Base-by-base conservation (phyloP, 2,329 filamentous ascomycete species). In the Chrysoporthe austroafricana region DNA sequence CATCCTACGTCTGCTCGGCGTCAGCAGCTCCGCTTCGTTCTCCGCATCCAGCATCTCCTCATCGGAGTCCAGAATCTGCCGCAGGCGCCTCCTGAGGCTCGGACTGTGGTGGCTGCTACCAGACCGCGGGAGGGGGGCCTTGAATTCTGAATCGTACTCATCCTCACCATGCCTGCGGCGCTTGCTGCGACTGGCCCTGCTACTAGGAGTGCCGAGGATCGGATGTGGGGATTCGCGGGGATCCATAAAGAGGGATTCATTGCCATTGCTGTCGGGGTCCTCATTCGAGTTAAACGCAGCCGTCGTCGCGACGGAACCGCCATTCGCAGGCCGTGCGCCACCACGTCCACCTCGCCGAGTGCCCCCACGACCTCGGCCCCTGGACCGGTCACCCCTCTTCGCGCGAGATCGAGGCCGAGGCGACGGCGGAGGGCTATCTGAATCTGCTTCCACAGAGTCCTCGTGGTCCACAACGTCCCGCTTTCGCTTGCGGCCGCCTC, bases 151-250 rank as follows among this genome's bases (percentile, higher is more conserved):
- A 6, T 70, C 63, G 32, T 61, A 56, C 6, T 71, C 69, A 26
- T 68, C 57, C 34, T 54, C 63, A 26, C 18, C 36, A 11, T 68
- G 59, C 32, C 32, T 63, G 32, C 68, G 68, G 34, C 68, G 68
- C 26, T 59, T 70, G 42, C 54, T 61, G 32, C 68, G 68, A 44
- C 66, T 62, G 32, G 44, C 34, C 46, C 64, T 64, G 39, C 68
- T 70, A 32, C 68, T 70, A 61, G 68, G 68, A 32, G 68, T 70
- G 62, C 68, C 68, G 39, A 70, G 68, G 43, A 66, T 63, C 14
- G 68, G 46, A 9, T 68, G 65, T 8, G 68, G 66, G 4, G 63
- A 52, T 21, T 43, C 56, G 16, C n/a, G 56, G 14, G 46, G 18
- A 18, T 34, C 32, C 26, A 43, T 21, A 4, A 52, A 32, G 13